Conservation (phyloP, 2,329 filamentous ascomycete species). For the Calonectria montana region DNA sequence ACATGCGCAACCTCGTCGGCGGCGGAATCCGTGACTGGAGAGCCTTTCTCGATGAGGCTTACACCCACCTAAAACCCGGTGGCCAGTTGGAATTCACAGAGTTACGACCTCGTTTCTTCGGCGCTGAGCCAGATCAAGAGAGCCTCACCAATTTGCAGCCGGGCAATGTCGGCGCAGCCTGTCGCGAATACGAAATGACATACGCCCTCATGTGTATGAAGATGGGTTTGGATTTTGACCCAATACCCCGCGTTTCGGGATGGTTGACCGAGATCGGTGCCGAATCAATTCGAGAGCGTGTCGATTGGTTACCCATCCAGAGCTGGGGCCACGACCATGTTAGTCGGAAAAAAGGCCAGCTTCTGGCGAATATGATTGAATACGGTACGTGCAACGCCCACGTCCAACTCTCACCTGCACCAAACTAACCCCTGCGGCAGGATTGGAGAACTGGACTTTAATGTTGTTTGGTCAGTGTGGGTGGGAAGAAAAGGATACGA, state of each 20-base stretch:
- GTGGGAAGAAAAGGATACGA: slow-evolving; percentile 47
- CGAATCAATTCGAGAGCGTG: slow-evolving; percentile 52
- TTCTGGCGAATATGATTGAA: slow-evolving; percentile 51
- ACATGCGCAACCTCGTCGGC: slow-evolving; percentile 56
- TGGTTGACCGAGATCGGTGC: slow-evolving; percentile 53
- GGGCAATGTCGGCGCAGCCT: slow-evolving; percentile 40
- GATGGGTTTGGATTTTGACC: slow-evolving; percentile 54
- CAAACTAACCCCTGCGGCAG: slow-evolving; percentile 28
- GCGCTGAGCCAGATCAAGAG: slow-evolving; percentile 47
- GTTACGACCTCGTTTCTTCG: slow-evolving; percentile 53
- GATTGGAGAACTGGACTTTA: slow-evolving; percentile 46
- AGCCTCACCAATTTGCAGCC: slow-evolving; percentile 20
- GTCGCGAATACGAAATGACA: slow-evolving; percentile 49
- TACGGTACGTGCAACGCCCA: slow-evolving; percentile 44
- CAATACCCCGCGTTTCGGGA: slow-evolving; percentile 48
- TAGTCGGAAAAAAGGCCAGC: slow-evolving; percentile 49
- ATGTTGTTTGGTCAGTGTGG: slow-evolving; percentile 47
- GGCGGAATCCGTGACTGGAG: slow-evolving; percentile 59
- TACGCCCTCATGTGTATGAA: slow-evolving; percentile 43
- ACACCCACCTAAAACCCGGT: slow-evolving; percentile 55
- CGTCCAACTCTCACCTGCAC: neutral
- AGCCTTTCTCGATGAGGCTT: slow-evolving; percentile 49
- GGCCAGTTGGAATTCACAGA: slow-evolving; percentile 59
- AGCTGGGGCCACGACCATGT: slow-evolving; percentile 54
- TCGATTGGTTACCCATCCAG: slow-evolving; percentile 55